A percentile compares a stretch with the other conserved stretches of the same genome.
Conservation (phyloP, 768 basidiomycete species). For the Boletales sp. region DNA sequence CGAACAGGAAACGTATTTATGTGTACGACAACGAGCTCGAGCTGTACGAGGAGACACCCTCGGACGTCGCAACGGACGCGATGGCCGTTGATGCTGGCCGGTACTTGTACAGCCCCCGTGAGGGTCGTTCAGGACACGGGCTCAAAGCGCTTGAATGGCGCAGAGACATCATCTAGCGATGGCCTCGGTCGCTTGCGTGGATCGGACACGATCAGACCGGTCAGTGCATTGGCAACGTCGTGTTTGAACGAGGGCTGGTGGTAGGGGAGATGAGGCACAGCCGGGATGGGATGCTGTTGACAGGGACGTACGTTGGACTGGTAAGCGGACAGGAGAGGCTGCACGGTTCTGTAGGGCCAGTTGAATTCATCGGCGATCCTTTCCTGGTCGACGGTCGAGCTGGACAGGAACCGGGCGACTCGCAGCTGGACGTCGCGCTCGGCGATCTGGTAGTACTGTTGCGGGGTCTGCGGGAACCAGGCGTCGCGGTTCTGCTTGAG, state of each 20-base stretch:
- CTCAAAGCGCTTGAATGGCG: slow-evolving; percentile 13
- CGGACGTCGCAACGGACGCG: slow-evolving; percentile 18
- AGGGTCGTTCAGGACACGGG: slow-evolving; percentile 22
- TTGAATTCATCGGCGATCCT: slow-evolving; percentile 44
- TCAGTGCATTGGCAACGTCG: slow-evolving; percentile 17
- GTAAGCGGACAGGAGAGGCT: slow-evolving; percentile 40
- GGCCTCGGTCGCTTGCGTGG: slow-evolving; percentile 8
- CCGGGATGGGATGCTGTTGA: neutral
- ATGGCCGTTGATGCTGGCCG: too few relatives aligned
- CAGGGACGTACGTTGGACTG: slow-evolving; percentile 37
- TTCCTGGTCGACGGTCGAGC: slow-evolving; percentile 34
- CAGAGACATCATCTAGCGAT: too few relatives aligned
- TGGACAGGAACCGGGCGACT: slow-evolving; percentile 44
- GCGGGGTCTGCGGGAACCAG: slow-evolving; percentile 28
- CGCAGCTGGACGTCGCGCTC: slow-evolving; percentile 47
- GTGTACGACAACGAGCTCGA: slow-evolving; percentile 41
- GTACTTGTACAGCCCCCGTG: neutral
- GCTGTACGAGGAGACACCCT: slow-evolving; percentile 34
- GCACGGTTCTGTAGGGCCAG: slow-evolving; percentile 51
- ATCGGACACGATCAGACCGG: slow-evolving; percentile 17
- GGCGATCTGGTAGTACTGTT: slow-evolving; percentile 28
- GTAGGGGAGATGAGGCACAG: slow-evolving; percentile 12
- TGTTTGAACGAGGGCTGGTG: slow-evolving; percentile 23
- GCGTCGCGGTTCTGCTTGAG: slow-evolving; percentile 20
- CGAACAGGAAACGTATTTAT: neutral